phyloP scores from a whole-genome alignment of 495 filamentous ascomycete genomes.

The Hypoxylon perforatum region DNA sequence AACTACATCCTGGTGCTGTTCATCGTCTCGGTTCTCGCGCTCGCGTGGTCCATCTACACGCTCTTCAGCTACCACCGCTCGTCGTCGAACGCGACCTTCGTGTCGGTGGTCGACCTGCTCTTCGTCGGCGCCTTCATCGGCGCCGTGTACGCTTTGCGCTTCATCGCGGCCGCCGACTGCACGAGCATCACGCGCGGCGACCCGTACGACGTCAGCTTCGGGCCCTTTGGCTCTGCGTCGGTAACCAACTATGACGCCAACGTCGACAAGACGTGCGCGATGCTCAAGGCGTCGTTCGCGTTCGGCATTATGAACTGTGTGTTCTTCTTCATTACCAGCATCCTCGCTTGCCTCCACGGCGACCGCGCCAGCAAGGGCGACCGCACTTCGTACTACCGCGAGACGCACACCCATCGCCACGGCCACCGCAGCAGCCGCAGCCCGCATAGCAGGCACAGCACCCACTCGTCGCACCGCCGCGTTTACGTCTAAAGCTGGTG shows the following conservation, averaged over 20 bases:
- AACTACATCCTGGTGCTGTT: slow-evolving; percentile 87
- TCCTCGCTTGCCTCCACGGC: slow-evolving; percentile 70
- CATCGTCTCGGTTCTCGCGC: slow-evolving; percentile 84
- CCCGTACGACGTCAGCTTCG: slow-evolving; percentile 66
- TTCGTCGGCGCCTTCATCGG: slow-evolving; percentile 89
- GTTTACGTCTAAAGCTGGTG: slow-evolving; percentile 38
- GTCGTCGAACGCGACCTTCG: slow-evolving; percentile 76
- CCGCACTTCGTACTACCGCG: slow-evolving; percentile 51
- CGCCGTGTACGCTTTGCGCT: slow-evolving; percentile 78
- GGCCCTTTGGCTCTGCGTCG: slow-evolving; percentile 64
- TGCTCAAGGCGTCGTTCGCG: slow-evolving; percentile 89
- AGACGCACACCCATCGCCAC: slow-evolving; percentile 57
- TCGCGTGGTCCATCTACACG: slow-evolving; percentile 83
- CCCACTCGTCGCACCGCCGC: slow-evolving; percentile 48
- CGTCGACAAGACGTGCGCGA: slow-evolving; percentile 80
- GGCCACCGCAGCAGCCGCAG: slow-evolving; percentile 56
- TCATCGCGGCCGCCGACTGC: slow-evolving; percentile 75
- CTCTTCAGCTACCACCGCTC: slow-evolving; percentile 82
- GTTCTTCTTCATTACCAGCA: slow-evolving; percentile 80
- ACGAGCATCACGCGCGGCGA: slow-evolving; percentile 57
- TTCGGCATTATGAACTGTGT: slow-evolving; percentile 88
- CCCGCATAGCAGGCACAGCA: slow-evolving; percentile 50
- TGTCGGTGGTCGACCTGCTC: slow-evolving; percentile 78
- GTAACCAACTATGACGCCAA: slow-evolving; percentile 58
- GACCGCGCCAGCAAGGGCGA: slow-evolving; percentile 55